These are phyloP conservation scores for Larix sibirica DNA, from an alignment of 83 land plant genomes.

Conservation along the genomic window DNA sequence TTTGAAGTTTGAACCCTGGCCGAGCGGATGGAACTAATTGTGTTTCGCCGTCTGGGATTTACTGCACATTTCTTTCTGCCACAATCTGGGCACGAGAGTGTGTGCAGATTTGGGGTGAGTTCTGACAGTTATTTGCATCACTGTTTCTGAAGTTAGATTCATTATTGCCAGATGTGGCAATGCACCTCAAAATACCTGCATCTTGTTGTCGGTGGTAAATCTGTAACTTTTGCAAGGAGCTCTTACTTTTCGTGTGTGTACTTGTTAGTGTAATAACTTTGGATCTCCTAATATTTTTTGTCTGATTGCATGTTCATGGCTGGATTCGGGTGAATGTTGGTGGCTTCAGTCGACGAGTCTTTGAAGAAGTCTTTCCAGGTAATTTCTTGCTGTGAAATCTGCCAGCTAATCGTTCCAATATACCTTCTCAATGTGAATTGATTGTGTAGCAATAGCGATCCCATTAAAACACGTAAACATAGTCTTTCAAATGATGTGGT, in stretches of 20 bases:
- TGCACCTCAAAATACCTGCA: not conserved
- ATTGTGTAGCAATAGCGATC: not conserved
- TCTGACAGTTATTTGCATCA: not conserved
- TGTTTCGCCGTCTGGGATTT: not conserved
- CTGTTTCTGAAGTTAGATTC: not conserved
- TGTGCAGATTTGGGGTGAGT: not conserved
- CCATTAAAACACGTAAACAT: not conserved
- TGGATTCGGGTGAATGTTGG: not conserved
- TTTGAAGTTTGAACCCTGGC: not conserved
- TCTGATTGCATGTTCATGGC: not conserved
- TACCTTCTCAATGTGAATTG: not conserved
- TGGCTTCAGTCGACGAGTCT: conserved; percentile 4
- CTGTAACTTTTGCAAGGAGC: not conserved
- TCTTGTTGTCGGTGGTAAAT: not conserved
- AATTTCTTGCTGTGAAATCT: not conserved
- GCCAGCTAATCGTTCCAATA: not conserved
- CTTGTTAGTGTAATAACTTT: not conserved
- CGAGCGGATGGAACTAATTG: not conserved
- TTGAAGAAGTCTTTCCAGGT: conserved; percentile 12
- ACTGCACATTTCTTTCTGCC: not conserved
- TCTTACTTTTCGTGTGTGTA: not conserved
- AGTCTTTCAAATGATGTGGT: not conserved
- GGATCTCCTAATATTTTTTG: not conserved
- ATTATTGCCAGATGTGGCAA: not conserved
- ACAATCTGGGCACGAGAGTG: not conserved